Evolutionary conservation across 306 rosid species (phyloP), one percentile per base, ranked within the genome.

Genomic region (Cicer arietinum): DNA sequence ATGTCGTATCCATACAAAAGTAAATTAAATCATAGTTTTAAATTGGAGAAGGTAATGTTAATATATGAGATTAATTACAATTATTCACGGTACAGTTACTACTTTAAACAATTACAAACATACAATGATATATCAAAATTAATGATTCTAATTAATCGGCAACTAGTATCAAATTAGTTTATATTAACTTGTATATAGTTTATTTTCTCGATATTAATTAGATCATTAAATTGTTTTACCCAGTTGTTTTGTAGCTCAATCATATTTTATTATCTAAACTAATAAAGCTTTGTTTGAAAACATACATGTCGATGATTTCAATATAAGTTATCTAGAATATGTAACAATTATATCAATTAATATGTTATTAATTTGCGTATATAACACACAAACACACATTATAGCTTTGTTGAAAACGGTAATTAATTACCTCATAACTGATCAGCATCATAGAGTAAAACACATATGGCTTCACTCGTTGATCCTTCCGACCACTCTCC

Each of bases 391-490:
- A 30, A 11, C 42, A 25, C 17, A 30, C 42, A 59, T 59, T 59
- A 59, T 35, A 59, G 43, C 51, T 61, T 61, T 40, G 48, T 45
- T 45, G 53, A n/a, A 71, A 54, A 71, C 16, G 44, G 35, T 74
- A 45, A 60, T 42, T 54, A 16, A 60, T 42, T 41, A 11, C 7
- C 7, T 42, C 18, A 18, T 57, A 57, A 60, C 7, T 30, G 20
- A 43, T 16, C 11, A 48, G 54, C 51, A 53, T 13, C 42, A 53
- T 47, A 43, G 44, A 64, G 39, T 56, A 50, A 13, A 50, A 25
- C n/a, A 78, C 2, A 87, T 91, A 87, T 91, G 97, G 89, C 91
- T 41, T 84, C 96, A 2, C 65, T 90, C 12, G 50, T 72, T 81
- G 85, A 80, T 77, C 80, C 82, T 22, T 61, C 60, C 54, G 61